Percentiles rank a stretch among this genome's conserved stretches.
Evolutionary conservation across 2,329 filamentous ascomycete species (phyloP).

Genomic region (Cordyceps pruinosa): DNA sequence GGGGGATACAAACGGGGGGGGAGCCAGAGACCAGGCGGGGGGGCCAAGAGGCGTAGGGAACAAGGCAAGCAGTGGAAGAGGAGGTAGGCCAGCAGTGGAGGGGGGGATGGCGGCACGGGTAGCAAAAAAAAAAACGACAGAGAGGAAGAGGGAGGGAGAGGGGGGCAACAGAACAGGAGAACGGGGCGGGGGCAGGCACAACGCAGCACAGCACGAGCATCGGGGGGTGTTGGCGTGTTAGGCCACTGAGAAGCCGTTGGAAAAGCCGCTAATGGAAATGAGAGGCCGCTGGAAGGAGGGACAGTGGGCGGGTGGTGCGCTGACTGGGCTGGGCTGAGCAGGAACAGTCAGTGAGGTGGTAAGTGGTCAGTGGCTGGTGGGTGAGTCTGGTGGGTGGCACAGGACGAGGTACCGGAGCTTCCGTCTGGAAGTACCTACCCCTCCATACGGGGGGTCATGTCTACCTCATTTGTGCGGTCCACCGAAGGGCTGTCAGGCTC

Average conservation of each 20-base stretch:
- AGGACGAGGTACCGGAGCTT: conserved; percentile 3
- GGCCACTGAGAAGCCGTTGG: background rate
- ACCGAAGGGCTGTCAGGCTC: background rate
- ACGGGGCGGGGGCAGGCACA: background rate
- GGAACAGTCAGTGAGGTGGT: background rate
- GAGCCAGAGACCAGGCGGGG: conserved; percentile 5
- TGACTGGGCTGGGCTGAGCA: background rate
- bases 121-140: background rate
- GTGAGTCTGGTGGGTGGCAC: background rate
- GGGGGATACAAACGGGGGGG: too few relatives aligned
- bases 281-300: background rate
- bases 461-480: background rate
- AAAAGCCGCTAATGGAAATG: conserved; percentile 1
- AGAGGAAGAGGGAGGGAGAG: conserved; percentile 1
- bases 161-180: conserved; percentile 2
- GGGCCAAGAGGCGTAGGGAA: conserved; percentile 7
- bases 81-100: background rate
- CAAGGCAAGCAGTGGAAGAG: conserved; percentile 5
- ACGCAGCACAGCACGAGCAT: background rate
- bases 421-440: conserved; percentile 6
- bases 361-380: background rate
- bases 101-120: conserved; percentile 1
- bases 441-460: background rate
- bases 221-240: background rate
- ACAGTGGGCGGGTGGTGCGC: background rate